Evolutionary conservation across 1,284 basidiomycete genomes (phyloP), one percentile per base, ranked within the genome.

Genomic region (Rhodotorula sp.): DNA sequence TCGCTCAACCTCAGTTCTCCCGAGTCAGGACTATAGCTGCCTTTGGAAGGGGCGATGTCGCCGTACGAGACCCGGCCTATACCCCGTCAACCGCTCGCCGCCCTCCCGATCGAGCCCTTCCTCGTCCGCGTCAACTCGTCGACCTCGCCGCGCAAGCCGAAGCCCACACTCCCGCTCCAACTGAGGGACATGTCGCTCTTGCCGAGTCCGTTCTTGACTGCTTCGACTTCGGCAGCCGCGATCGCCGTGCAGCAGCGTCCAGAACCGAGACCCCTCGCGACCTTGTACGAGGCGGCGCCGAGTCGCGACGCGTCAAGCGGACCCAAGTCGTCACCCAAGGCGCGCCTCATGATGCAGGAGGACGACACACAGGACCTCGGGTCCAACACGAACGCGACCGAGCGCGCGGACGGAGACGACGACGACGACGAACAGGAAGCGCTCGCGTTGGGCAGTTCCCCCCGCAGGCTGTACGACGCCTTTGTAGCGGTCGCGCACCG

Each of bases 391-490:
- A 18, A 51, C 49, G 49, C 49, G 49, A 29, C 39, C 12, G 39
- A 43, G 8, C 39, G 39, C 39, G 39, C 39, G 39, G 39, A 43
- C 49, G 20, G 31, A 14, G 43, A 46, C 6, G 26, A 29, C 26
- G n/a, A 29, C 26, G n/a, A 70, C 43, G 72, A 68, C 60, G 64
- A 65, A 56, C 54, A 16, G 14, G 54, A 56, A 8, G 54, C 54
- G 18, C 16, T 63, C 12, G 43, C 46, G 0, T 18, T 56, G 26
- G n/a, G 29, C 7, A 26, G 5, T 65, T 59, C 64, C 29, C 73
- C 73, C 46, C 46, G 62, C 29, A 48, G 70, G 47, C 64, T 74
- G 3, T 43, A 72, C 31, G 70, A 72, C 52, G 52, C 62, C 12
- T 74, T 74, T 31, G 47, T 67, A 1, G 39, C 39, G 1, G 39